A percentile compares a stretch with the other conserved stretches of the same genome.
phyloP scores from a whole-genome alignment of 1,139 yeast species.

The Yamadazyma diospyri region DNA sequence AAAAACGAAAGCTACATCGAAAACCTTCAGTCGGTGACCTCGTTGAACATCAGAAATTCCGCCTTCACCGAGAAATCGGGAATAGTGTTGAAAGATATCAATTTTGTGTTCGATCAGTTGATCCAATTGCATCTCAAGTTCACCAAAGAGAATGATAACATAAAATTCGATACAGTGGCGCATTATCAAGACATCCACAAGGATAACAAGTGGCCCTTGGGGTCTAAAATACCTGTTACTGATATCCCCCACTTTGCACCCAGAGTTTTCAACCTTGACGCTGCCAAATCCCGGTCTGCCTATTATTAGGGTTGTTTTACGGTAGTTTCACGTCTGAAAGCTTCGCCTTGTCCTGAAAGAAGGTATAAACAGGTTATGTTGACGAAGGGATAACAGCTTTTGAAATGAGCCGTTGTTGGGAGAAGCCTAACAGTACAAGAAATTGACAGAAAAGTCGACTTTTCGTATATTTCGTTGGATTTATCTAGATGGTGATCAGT shows the following conservation, averaged over 20 bases:
- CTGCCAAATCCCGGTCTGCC: constrained; percentile 3
- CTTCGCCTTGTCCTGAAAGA: too few species aligned
- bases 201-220: constrained; percentile 47
- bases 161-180: constrained; percentile 35
- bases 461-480: too few species aligned
- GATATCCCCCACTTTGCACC: constrained; percentile 12
- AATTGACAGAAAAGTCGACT: too few species aligned
- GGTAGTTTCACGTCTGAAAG: too few species aligned
- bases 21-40: constrained; percentile 34
- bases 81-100: constrained; percentile 35
- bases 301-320: too few species aligned
- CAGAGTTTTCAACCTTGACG: neutral
- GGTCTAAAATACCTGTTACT: constrained; percentile 34
- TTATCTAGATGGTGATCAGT: too few species aligned
- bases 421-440: too few species aligned
- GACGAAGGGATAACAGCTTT: too few species aligned
- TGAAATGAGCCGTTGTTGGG: too few species aligned
- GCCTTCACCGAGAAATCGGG: constrained; percentile 35
- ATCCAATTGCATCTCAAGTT: constrained; percentile 35
- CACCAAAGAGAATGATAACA: constrained; percentile 41
- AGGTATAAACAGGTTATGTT: too few species aligned
- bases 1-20: constrained; percentile 32
- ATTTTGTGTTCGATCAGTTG: constrained; percentile 38
- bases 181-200: constrained; percentile 35
- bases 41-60: constrained; percentile 34